Percentiles rank a stretch among this genome's conserved stretches.
Conservation (phyloP, 371 early-diverging fungal genomes). For the Rhizopus arrhizus region DNA sequence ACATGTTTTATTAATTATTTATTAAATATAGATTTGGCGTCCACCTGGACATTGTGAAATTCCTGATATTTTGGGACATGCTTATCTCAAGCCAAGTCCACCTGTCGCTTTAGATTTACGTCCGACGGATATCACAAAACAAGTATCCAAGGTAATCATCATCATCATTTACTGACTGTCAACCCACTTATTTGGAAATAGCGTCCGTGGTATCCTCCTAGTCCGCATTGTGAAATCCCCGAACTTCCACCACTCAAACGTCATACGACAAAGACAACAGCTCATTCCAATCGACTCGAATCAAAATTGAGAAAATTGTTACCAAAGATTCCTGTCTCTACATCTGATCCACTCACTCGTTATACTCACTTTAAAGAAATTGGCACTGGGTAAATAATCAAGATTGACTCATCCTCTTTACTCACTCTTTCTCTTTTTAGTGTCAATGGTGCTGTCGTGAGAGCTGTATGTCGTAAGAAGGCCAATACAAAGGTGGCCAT, state of each 20-base stretch:
- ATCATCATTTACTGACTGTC: constrained; percentile 6
- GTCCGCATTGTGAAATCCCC: constrained; percentile 33
- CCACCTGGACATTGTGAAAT: constrained; percentile 54
- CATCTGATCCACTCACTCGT: constrained; percentile 39
- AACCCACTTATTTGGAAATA: constrained; percentile 19
- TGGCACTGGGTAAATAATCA: constrained; percentile 43
- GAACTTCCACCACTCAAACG: constrained; percentile 28
- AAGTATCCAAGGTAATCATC: constrained; percentile 41
- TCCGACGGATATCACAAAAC: constrained; percentile 44
- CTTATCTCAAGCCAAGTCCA: constrained; percentile 48
- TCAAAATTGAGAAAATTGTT: constrained; percentile 32
- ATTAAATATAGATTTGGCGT: constrained; percentile 35
- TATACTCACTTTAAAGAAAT: constrained; percentile 45
- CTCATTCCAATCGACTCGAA: constrained; percentile 23
- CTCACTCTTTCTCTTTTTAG: constrained; percentile 12
- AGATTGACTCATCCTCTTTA: not conserved
- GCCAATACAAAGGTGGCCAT: constrained; percentile 43
- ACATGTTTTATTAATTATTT: not conserved
- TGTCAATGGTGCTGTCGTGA: constrained; percentile 52
- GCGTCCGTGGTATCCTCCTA: constrained; percentile 45
- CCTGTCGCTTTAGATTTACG: constrained; percentile 41
- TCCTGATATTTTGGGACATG: constrained; percentile 52
- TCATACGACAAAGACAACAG: not conserved
- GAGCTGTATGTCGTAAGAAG: constrained; percentile 37
- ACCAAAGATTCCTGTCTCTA: constrained; percentile 38